Conservation (phyloP, 768 basidiomycete species). For the Gymnopilus junonius region DNA sequence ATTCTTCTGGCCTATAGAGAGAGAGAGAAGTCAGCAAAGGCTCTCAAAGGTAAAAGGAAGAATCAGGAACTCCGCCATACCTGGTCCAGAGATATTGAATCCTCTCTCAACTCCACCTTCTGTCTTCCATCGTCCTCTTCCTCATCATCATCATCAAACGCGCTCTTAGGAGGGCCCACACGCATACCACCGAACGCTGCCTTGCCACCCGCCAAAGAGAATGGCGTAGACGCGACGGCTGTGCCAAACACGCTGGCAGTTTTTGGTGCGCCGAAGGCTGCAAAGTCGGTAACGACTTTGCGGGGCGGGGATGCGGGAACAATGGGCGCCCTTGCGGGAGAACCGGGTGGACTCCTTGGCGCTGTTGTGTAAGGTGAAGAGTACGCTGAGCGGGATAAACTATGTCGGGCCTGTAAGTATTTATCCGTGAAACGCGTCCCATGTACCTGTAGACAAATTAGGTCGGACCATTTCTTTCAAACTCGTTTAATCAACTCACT, state of each 20-base stretch:
- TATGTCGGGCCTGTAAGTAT: conserved; percentile 78
- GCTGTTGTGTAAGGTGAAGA: conserved; percentile 51
- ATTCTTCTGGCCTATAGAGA: conserved; percentile 72
- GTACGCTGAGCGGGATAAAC: conserved; percentile 57
- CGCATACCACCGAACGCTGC: conserved; percentile 87
- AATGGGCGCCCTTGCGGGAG: conserved; percentile 40
- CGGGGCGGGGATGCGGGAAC: conserved; percentile 72
- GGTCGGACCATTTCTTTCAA: conserved; percentile 9
- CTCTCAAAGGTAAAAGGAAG: not conserved
- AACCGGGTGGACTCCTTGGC: conserved; percentile 44
- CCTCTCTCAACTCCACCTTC: conserved; percentile 77
- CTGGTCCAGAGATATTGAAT: conserved; percentile 92
- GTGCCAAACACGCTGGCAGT: conserved; percentile 83
- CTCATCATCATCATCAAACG: conserved; percentile 68
- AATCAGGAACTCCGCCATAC: conserved; percentile 42
- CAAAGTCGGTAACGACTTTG: conserved; percentile 89
- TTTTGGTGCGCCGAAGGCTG: conserved; percentile 78
- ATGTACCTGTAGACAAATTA: conserved; percentile 61
- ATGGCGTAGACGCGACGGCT: conserved; percentile 79
- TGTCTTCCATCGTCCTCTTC: conserved; percentile 74
- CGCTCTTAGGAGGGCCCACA: conserved; percentile 34
- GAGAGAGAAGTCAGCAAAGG: conserved; percentile 6
- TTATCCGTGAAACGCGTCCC: conserved; percentile 98
- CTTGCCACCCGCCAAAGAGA: conserved; percentile 78
- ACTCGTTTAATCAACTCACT: conserved; percentile 46